A percentile compares a stretch with the other conserved stretches of the same genome.
phyloP scores from a whole-genome alignment of 2,329 filamentous ascomycete species.

The Exophiala alcalophila region DNA sequence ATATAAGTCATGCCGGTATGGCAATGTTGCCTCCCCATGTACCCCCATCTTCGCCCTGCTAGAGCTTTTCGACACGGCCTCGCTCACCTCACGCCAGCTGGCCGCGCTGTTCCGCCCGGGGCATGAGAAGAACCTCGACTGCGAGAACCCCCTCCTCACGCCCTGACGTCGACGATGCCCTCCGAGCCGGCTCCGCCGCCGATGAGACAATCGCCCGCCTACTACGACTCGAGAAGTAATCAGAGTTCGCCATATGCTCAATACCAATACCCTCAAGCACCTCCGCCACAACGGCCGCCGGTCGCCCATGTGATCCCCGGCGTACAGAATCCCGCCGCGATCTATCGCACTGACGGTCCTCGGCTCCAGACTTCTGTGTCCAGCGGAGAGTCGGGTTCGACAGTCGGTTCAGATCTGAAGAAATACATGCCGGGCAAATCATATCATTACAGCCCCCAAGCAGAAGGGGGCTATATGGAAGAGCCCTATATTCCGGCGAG shows the following conservation, averaged over 20 bases:
- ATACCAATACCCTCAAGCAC: constrained; percentile 9
- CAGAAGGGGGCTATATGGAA: constrained; percentile 13
- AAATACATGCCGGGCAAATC: constrained; percentile 15
- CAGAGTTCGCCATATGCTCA: constrained; percentile 8
- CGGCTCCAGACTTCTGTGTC: constrained; percentile 27
- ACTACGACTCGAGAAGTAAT: constrained; percentile 10
- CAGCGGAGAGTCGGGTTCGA: constrained; percentile 27
- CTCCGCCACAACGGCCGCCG: constrained; percentile 9
- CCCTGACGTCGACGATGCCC: constrained; percentile 13
- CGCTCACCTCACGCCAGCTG: constrained; percentile 3
- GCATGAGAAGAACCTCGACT: constrained; percentile 14
- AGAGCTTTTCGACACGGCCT: constrained; percentile 15
- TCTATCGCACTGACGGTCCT: constrained; percentile 15
- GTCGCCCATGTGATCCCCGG: constrained; percentile 17
- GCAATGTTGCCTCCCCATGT: constrained; percentile 22
- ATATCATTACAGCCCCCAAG: constrained; percentile 20
- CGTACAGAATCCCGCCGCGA: constrained; percentile 1
- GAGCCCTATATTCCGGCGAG: constrained; percentile 8
- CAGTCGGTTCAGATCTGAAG: constrained; percentile 22
- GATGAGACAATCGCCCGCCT: constrained; percentile 20
- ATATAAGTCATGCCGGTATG: constrained; percentile 23
- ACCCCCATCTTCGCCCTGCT: constrained; percentile 13
- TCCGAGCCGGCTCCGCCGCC: constrained; percentile 14
- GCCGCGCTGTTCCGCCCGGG: constrained; percentile 10
- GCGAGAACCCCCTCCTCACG: constrained; percentile 1